Conservation (phyloP, 192 early-diverging fungal genomes). For the Umbelopsis ramanniana region DNA sequence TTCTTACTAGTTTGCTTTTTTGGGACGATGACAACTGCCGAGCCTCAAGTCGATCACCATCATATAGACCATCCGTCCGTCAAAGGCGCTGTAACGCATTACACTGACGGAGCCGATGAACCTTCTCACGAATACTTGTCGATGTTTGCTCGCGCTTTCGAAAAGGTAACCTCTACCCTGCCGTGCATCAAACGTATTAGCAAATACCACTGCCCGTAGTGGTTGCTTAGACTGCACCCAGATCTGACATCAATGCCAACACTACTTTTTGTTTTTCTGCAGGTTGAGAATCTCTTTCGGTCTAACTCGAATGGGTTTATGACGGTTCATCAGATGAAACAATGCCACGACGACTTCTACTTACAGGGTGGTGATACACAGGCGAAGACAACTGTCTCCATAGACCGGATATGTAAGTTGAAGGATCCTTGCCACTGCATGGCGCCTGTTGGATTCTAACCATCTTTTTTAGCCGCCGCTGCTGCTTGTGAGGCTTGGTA, state of each 20-base stretch:
- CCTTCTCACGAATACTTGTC: background rate
- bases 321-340: background rate
- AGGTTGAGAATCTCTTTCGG: background rate
- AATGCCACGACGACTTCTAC: conserved; percentile 2
- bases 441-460: background rate
- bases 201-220: no score
- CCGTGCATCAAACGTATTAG: no score
- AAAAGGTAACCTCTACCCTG: background rate
- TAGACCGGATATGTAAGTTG: conserved; percentile 9
- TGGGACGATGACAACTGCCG: background rate
- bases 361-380: conserved; percentile 12
- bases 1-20: background rate
- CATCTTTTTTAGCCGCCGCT: background rate
- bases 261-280: background rate
- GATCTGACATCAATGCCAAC: background rate
- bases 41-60: background rate
- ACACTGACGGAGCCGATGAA: background rate
- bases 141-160: conserved; percentile 22
- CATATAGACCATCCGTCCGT: background rate
- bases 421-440: background rate
- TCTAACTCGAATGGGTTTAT: background rate
- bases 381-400: conserved; percentile 8
- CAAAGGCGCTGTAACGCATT: background rate
- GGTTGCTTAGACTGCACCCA: no score
- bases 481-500: conserved; percentile 4